Percentiles rank a stretch among this genome's conserved stretches.
phyloP scores from a whole-genome alignment of 2,329 filamentous ascomycete species.

The Leptographium flavum region DNA sequence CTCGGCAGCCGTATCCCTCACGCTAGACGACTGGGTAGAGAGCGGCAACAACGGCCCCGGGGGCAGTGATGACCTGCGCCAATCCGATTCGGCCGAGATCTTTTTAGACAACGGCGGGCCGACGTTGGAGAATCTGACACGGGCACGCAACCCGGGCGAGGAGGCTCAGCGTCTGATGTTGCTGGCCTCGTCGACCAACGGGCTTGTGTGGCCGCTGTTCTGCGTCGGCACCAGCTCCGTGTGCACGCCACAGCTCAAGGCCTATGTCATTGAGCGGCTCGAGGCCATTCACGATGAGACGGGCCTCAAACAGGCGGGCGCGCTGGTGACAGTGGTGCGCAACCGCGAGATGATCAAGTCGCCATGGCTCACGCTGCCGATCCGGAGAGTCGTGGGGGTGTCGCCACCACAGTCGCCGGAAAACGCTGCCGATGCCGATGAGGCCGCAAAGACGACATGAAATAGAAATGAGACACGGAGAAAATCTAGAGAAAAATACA shows the following conservation, averaged over 20 bases:
- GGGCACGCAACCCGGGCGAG: constrained; percentile 19
- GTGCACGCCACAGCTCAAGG: constrained; percentile 24
- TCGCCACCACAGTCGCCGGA: not conserved
- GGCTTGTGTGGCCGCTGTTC: constrained; percentile 36
- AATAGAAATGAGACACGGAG: not conserved
- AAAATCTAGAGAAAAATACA: too few relatives aligned
- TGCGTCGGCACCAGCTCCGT: constrained; percentile 32
- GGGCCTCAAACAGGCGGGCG: constrained; percentile 28
- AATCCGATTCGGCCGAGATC: constrained; percentile 2
- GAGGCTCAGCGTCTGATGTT: constrained; percentile 32
- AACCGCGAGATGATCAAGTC: constrained; percentile 17
- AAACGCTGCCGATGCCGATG: too few relatives aligned
- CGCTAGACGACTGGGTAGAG: not conserved
- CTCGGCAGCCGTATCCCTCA: not conserved
- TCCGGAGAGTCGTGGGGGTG: not conserved
- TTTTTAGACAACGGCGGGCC: constrained; percentile 17
- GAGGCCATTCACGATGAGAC: constrained; percentile 30
- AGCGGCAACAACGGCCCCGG: not conserved
- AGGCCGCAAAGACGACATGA: too few relatives aligned
- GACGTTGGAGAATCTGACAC: constrained; percentile 25
- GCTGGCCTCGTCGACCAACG: constrained; percentile 31
- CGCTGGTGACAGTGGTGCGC: constrained; percentile 27
- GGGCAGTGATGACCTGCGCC: too few relatives aligned
- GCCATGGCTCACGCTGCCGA: constrained; percentile 6
- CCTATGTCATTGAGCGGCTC: constrained; percentile 30